phyloP scores from a whole-genome alignment of 1,284 basidiomycete species.

The Naganishia sp. region DNA sequence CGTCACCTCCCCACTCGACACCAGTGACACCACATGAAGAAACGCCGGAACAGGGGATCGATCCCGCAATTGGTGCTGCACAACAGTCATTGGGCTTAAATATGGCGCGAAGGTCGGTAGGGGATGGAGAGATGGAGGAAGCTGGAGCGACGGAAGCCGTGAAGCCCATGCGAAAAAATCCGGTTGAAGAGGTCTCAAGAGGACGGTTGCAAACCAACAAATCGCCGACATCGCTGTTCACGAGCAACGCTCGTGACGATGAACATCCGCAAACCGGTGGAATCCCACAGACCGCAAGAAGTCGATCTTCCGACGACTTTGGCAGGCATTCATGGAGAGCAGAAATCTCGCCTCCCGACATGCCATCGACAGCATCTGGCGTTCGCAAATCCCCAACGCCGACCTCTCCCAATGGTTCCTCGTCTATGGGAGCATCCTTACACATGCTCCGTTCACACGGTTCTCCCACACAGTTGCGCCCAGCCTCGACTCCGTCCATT shows the following conservation, averaged over 20 bases:
- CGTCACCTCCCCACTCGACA: too few relatives aligned
- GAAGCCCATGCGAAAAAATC: too few relatives aligned
- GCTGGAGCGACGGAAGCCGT: too few relatives aligned
- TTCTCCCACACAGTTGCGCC: slow-evolving; percentile 3
- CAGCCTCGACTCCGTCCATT: not conserved
- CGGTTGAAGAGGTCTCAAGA: too few relatives aligned
- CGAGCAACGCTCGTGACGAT: too few relatives aligned
- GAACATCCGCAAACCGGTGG: too few relatives aligned
- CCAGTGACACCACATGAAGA: not conserved
- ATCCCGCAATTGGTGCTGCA: not conserved
- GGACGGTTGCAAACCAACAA: too few relatives aligned
- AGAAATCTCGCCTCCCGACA: not conserved
- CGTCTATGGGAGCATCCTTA: not conserved
- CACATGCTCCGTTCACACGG: not conserved
- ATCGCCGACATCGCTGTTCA: too few relatives aligned
- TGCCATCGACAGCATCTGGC: not conserved
- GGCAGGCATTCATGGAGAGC: not conserved
- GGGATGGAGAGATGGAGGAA: too few relatives aligned
- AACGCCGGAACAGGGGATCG: not conserved
- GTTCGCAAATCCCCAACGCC: slow-evolving; percentile 1
- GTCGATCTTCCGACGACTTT: too few relatives aligned
- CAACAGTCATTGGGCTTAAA: not conserved
- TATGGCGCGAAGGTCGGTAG: not conserved
- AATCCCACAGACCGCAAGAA: too few relatives aligned
- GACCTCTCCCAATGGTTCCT: not conserved